phyloP scores from a whole-genome alignment of 2,329 filamentous ascomycete genomes.

The Podosphaera fusca region DNA sequence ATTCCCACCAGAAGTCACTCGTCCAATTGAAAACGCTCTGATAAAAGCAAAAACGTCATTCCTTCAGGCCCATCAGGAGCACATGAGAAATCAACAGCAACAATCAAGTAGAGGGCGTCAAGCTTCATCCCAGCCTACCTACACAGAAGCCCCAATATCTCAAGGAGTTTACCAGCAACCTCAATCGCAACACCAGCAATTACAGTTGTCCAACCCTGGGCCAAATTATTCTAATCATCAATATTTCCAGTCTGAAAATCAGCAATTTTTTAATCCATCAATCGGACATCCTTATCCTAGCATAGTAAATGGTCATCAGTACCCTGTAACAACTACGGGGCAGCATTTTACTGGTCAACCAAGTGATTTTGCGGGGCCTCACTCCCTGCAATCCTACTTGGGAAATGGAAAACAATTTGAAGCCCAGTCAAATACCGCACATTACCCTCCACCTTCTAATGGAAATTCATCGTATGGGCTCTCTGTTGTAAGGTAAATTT shows the following conservation, averaged over 20 bases:
- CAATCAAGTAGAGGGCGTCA: slow-evolving; percentile 27
- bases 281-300: slow-evolving; percentile 2
- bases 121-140: slow-evolving; percentile 31
- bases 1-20: slow-evolving; percentile 66
- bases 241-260: slow-evolving; percentile 11
- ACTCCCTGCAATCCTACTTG: not conserved
- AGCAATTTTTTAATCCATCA: slow-evolving; percentile 6
- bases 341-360: not conserved
- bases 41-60: slow-evolving; percentile 50
- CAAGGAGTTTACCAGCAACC: slow-evolving; percentile 24
- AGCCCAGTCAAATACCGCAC: slow-evolving; percentile 2
- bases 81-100: slow-evolving; percentile 31
- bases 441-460: slow-evolving; percentile 3
- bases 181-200: slow-evolving; percentile 19
- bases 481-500: slow-evolving; percentile 10
- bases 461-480: slow-evolving; percentile 11
- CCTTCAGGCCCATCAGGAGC: slow-evolving; percentile 33
- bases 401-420: slow-evolving; percentile 2
- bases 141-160: slow-evolving; percentile 53
- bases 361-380: not conserved
- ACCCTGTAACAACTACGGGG: slow-evolving; percentile 1
- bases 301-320: slow-evolving; percentile 4
- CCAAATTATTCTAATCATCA: slow-evolving; percentile 16
- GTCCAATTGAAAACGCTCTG: slow-evolving; percentile 80
- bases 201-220: slow-evolving; percentile 15